These are phyloP conservation scores for Myxozyma neglecta DNA, from an alignment of 805 yeast species.

Conservation along the genomic window DNA sequence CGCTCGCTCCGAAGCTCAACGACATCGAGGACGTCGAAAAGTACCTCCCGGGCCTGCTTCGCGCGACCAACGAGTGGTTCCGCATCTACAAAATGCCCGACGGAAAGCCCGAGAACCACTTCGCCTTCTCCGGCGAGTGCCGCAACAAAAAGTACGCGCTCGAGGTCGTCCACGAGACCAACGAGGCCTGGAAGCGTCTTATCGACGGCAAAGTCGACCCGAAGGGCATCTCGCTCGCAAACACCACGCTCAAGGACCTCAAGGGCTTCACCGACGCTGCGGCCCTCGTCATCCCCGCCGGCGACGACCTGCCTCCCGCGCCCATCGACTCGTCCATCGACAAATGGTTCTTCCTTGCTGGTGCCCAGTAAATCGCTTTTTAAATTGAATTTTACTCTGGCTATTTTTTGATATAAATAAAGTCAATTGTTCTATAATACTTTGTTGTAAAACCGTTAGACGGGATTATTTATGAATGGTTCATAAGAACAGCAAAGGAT, in stretches of 20 bases:
- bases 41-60: conserved; percentile 87
- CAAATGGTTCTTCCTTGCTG: conserved; percentile 95
- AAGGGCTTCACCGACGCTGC: conserved; percentile 52
- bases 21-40: conserved; percentile 89
- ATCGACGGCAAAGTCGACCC: conserved; percentile 60
- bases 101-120: conserved; percentile 94
- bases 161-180: conserved; percentile 77
- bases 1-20: conserved; percentile 79
- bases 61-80: conserved; percentile 97
- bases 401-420: too few relatives aligned
- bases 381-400: background rate
- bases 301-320: conserved; percentile 60
- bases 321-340: conserved; percentile 95
- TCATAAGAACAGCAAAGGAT: too few relatives aligned
- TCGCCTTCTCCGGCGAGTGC: conserved; percentile 95
- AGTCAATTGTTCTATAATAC: too few relatives aligned
- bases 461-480: too few relatives aligned
- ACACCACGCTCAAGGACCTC: conserved; percentile 65
- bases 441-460: too few relatives aligned
- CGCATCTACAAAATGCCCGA: conserved; percentile 97
- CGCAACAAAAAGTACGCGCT: conserved; percentile 83
- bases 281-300: conserved; percentile 62
- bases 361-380: conserved; percentile 30
- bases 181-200: conserved; percentile 79
- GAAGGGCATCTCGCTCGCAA: conserved; percentile 69